Evolutionary conservation across 805 yeast genomes (phyloP), one percentile per base, ranked within the genome.

Genomic region (Saturnispora silvae): DNA sequence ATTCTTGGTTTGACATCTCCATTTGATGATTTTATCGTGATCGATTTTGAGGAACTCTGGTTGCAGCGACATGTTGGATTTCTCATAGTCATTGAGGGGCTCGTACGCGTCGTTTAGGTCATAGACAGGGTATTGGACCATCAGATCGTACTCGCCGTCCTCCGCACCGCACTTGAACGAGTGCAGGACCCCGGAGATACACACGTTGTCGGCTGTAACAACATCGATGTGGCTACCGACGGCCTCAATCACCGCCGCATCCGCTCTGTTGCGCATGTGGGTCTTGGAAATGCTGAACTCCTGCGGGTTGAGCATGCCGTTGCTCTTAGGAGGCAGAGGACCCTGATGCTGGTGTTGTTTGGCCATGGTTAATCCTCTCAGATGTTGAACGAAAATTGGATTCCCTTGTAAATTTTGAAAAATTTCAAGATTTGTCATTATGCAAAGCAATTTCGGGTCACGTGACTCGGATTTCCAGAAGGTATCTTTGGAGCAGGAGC

Each of bases 141-240:
- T 70, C 13, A 79, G 65, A 11, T 80, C 76, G 28, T 79, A 51
- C 4, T 33, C 40, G 3, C 77, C 76, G 29, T 37, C 38, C 2
- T 65, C 54, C 2, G 53, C 38, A n/a, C n/a, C n/a, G n/a, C n/a
- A n/a, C 22, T 61, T 63, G 16, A 70, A 65, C 9, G 77, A 68
- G 31, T 65, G 60, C 39, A 83, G 58, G 7, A 76, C 51, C 16
- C 95, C 95, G 17, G 60, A 56, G 48, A 73, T 68, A 20, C 67
- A 58, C 2, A 70, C 64, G 15, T 27, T 28, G 8, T 20, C 31
- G 5, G 15, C 89, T 0, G 82, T 68, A 3, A 85, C 73, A 5
- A 75, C 78, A 11, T 63, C 63, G 10, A 72, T 74, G 22, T 61
- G 60, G 22, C 69, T 63, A 15, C 94, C 83, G 29, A 80, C 60